These are phyloP conservation scores for Eutrema japonicum DNA, from an alignment of 345 rosid genomes.

Conservation along the genomic window DNA sequence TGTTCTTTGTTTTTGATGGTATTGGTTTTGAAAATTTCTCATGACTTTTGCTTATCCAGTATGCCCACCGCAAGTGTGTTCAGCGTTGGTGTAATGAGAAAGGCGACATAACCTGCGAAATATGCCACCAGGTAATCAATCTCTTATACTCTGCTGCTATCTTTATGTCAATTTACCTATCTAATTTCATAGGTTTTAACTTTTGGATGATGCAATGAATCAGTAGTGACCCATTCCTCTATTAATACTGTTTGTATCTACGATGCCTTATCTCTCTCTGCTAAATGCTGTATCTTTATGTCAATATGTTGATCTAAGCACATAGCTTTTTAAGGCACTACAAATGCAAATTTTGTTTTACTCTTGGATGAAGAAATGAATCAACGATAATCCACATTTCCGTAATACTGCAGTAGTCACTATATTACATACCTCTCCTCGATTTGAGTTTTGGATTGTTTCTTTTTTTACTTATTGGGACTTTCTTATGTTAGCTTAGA, in stretches of 20 bases:
- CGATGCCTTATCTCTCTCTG: background rate
- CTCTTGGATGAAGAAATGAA: slow-evolving; percentile 9
- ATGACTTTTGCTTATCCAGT: slow-evolving; percentile 15
- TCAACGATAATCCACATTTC: background rate
- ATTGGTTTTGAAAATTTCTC: background rate
- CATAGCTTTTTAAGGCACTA: background rate
- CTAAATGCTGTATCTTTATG: background rate
- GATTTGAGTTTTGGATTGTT: background rate
- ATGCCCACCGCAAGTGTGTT: slow-evolving; percentile 74
- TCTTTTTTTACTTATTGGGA: background rate
- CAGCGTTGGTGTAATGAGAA: slow-evolving; percentile 98
- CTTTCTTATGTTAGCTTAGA: background rate
- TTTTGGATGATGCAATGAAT: background rate
- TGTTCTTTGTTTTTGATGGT: slow-evolving; percentile 12
- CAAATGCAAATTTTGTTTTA: background rate
- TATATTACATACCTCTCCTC: slow-evolving; percentile 14
- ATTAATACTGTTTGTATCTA: background rate
- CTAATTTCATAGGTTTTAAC: background rate
- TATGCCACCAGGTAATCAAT: slow-evolving; percentile 82
- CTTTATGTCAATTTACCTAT: background rate
- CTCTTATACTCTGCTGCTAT: background rate
- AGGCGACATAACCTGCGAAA: slow-evolving; percentile 90
- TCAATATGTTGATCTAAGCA: background rate
- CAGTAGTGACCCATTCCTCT: background rate
- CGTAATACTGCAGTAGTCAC: slow-evolving; percentile 7